Evolutionary conservation across 306 rosid genomes (phyloP).

Genomic region (Cucumis cinereus): DNA sequence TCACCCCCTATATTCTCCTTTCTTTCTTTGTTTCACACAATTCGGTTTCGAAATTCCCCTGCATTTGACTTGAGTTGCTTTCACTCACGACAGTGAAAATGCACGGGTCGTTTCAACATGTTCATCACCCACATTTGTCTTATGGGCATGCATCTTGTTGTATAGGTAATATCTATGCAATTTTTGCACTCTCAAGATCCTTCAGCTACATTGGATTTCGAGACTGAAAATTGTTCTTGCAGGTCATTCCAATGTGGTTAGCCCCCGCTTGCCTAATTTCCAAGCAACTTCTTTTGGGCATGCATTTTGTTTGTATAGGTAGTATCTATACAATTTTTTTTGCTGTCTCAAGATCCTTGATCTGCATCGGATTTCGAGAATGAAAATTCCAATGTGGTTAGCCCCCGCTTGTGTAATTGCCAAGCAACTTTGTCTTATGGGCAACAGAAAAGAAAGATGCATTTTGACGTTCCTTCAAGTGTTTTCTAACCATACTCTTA

Average conservation of each 20-base stretch:
- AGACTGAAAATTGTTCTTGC: not conserved
- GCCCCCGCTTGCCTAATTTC: not conserved
- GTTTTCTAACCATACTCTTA: not conserved
- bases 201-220: not conserved
- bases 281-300: no score
- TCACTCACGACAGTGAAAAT: not conserved
- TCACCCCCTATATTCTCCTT: not conserved
- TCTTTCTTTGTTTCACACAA: not conserved
- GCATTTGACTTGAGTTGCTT: not conserved
- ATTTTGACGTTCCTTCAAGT: not conserved
- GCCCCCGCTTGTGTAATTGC: not conserved
- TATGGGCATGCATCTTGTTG: not conserved
- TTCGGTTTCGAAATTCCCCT: not conserved
- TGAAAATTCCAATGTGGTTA: not conserved
- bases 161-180: not conserved
- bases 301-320: not conserved
- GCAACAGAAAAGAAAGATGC: not conserved
- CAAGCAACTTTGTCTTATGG: not conserved
- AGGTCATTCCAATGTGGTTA: not conserved
- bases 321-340: not conserved
- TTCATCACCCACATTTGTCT: not conserved
- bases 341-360: not conserved
- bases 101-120: not conserved
- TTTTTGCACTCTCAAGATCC: not conserved
- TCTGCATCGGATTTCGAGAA: not conserved